Base-by-base conservation (phyloP, 345 rosid species). In the Litchi chinensis region DNA sequence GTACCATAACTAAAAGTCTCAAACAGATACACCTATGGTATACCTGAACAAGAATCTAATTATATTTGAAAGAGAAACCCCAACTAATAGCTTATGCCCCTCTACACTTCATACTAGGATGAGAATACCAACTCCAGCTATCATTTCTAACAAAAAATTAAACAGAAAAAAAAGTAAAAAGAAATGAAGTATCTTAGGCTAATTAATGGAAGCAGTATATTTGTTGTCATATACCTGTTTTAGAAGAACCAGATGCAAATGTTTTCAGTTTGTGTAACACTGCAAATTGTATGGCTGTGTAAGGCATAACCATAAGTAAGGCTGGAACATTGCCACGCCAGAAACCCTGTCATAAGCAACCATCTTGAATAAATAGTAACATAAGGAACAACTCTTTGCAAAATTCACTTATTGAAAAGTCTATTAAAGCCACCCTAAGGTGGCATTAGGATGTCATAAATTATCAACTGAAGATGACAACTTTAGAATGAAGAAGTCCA, bases 271-370 rank as follows among this genome's bases (percentile, higher is more conserved):
- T 90, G 83, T 92, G 95, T 62, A 96, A 74, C 3, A 96, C 95
- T 13, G 92, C 77, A 89, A 96, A 96, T 81, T 96, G 99, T 85
- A 96, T 94, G 73, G 99, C 91, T 70, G 97, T 86, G 68, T 94
- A 96, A n/a, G 99, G 98, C 95, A 96, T 89, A 79, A 89, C 97
- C 98, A 96, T 94, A 43, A 96, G 97, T 77, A 96, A 87, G 76
- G 99, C 99, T 8, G 99, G 99, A 82, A 91, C 97, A 86, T 94
- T 96, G 39, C 99, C 99, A 75, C 98, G 98, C 99, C 98, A 96
- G 84, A 96, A 96, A 7, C 99, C 99, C 99, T 96, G 85, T 81
- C 50, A 77, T 64, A 85, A 83, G 63, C n/a, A 79, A 60, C 57
- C 63, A 69, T 41, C 71, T 75, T 77, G 68, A 75, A 67, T 73